Evolutionary conservation across 169 alveolate species (phyloP).

Genomic region (Cryptosporidium sp.): DNA sequence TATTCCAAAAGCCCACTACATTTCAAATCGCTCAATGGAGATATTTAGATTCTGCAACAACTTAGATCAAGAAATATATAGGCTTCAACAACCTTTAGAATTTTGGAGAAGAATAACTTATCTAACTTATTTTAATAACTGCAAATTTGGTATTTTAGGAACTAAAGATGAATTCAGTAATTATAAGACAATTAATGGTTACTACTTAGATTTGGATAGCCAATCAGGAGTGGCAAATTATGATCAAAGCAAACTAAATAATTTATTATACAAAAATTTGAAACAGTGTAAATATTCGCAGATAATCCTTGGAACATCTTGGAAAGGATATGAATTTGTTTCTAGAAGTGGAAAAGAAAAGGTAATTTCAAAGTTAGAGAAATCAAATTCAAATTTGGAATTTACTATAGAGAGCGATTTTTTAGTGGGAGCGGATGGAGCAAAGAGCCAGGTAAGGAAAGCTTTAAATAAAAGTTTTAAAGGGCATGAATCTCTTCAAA

Average conservation of each 20-base stretch:
- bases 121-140: not conserved
- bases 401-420: slow-evolving; percentile 83
- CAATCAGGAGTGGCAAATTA: not conserved
- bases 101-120: slow-evolving; percentile 17
- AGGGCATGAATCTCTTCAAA: slow-evolving; percentile 80
- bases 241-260: slow-evolving; percentile 10
- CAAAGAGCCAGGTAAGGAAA: slow-evolving; percentile 77
- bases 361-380: slow-evolving; percentile 56
- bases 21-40: slow-evolving; percentile 93
- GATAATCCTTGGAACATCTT: not conserved
- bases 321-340: slow-evolving; percentile 16
- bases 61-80: slow-evolving; percentile 10
- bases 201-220: not conserved
- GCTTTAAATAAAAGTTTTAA: slow-evolving; percentile 61
- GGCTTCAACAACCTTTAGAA: slow-evolving; percentile 13
- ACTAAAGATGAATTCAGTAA: not conserved
- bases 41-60: slow-evolving; percentile 7
- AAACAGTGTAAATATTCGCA: not conserved
- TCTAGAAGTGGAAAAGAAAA: not conserved
- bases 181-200: not conserved
- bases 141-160: not conserved
- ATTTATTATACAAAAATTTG: not conserved
- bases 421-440: slow-evolving; percentile 82
- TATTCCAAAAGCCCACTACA: slow-evolving; percentile 93
- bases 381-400: slow-evolving; percentile 70